Conservation (phyloP, 495 filamentous ascomycete genomes). For the Tuber calosporum region DNA sequence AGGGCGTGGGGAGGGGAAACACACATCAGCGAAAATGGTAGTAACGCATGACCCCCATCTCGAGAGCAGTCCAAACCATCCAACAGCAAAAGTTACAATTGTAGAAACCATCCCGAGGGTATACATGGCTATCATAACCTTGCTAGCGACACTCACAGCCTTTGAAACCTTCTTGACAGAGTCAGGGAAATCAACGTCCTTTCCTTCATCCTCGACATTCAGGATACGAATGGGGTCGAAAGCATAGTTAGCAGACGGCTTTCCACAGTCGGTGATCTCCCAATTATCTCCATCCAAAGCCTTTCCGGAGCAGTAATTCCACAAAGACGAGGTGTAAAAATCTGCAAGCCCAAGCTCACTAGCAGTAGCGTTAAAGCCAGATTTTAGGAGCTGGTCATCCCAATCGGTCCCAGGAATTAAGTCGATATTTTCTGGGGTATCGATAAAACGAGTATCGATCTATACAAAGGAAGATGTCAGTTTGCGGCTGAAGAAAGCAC, state of each 20-base stretch:
- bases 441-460: constrained; percentile 38
- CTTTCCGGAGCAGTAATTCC: constrained; percentile 72
- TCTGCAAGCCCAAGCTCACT: constrained; percentile 57
- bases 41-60: constrained; percentile 68
- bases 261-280: constrained; percentile 63
- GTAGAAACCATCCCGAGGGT: constrained; percentile 64
- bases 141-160: constrained; percentile 61
- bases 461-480: constrained; percentile 12
- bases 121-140: constrained; percentile 51
- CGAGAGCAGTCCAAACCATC: constrained; percentile 60
- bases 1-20: constrained; percentile 45
- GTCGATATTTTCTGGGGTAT: constrained; percentile 14
- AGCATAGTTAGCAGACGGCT: constrained; percentile 57
- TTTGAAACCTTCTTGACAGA: constrained; percentile 59
- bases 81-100: constrained; percentile 60
- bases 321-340: constrained; percentile 74
- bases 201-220: constrained; percentile 43
- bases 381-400: constrained; percentile 30
- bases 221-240: constrained; percentile 49
- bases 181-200: constrained; percentile 51
- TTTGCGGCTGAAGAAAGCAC: constrained; percentile 5
- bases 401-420: constrained; percentile 25
- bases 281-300: constrained; percentile 49
- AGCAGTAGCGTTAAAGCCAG: constrained; percentile 46
- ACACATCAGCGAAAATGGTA: constrained; percentile 60